Conservation (phyloP, 2,329 filamentous ascomycete species). For the Colletotrichum cuscutae region DNA sequence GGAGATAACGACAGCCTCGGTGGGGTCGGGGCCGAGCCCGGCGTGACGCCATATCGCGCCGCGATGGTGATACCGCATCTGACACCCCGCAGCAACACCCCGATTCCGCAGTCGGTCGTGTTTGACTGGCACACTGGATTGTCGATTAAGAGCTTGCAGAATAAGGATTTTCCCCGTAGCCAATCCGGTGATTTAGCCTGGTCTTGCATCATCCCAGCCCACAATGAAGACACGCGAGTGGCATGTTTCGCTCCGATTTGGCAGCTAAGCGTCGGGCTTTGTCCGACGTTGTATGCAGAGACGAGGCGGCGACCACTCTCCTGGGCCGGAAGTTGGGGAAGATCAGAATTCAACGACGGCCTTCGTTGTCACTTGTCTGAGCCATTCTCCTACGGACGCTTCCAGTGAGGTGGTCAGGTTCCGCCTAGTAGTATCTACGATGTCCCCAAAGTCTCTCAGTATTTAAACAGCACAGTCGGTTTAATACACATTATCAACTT, state of each 20-base stretch:
- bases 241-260: slow-evolving; percentile 11
- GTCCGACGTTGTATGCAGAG: slow-evolving; percentile 7
- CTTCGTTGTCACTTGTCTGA: background rate
- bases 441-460: background rate
- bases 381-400: background rate
- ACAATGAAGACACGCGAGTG: slow-evolving; percentile 23
- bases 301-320: background rate
- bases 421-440: background rate
- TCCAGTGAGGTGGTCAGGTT: background rate
- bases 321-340: background rate
- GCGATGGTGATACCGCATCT: slow-evolving; percentile 26
- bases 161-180: background rate
- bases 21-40: slow-evolving; percentile 33
- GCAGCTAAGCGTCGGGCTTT: slow-evolving; percentile 1
- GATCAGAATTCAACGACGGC: background rate
- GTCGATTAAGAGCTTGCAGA: slow-evolving; percentile 4
- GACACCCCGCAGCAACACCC: slow-evolving; percentile 19
- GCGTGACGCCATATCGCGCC: slow-evolving; percentile 30
- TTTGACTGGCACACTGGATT: background rate
- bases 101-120: background rate
- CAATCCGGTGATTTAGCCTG: background rate
- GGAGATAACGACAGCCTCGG: slow-evolving; percentile 19
- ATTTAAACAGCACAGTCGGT: background rate
- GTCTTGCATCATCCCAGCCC: slow-evolving; percentile 20
- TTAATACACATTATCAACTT: background rate